Base-by-base conservation (phyloP, 2,329 filamentous ascomycete species). In the Hypocrella siamensis region DNA sequence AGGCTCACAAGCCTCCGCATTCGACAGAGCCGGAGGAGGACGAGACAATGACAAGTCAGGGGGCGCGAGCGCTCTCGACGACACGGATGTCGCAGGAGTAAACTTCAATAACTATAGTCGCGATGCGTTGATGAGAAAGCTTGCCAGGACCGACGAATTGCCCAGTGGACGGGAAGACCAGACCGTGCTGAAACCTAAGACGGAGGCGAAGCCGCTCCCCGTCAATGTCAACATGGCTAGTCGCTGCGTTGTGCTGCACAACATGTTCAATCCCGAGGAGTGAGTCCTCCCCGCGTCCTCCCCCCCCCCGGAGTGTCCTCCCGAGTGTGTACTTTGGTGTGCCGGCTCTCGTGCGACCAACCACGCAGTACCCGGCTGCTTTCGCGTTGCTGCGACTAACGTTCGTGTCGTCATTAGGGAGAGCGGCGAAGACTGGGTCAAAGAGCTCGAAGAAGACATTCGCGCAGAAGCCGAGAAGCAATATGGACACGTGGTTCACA, bases 81-180 rank as follows among this genome's bases (percentile, higher is more conserved):
- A 98, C 53, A 93, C 86, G 39, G 90, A 98, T 56, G 90, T 98
- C 52, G 84, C 82, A 31, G 90, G 90, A 51, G 88, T 98, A 58
- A 96, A 96, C 62, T 96, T 96, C 79, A 93, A 85, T 70, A 94
- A 94, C 59, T 94, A 93, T 65, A 93, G 84, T 67, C 83, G 90
- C 61, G 85, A 96, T 64, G 83, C 86, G 52, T 77, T 98, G 60
- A 98, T 98, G 90, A 76, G 84, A 58, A 94, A 96, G 63, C 81
- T 98, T 59, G 86, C 90, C 53, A 79, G 90, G 68, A 88, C 81
- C 61, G 86, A 96, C 60, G 85, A 96, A 52, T 60, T 67, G 39
- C 61, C 67, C 44, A 70, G 71, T 46, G 62, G 67, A 45, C 72
- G 70, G 47, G 72, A 79, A 44, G 75, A 82, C 58, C 70, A 72